phyloP scores from a whole-genome alignment of 139 green algal genomes.

The Pleodorina starrii region DNA sequence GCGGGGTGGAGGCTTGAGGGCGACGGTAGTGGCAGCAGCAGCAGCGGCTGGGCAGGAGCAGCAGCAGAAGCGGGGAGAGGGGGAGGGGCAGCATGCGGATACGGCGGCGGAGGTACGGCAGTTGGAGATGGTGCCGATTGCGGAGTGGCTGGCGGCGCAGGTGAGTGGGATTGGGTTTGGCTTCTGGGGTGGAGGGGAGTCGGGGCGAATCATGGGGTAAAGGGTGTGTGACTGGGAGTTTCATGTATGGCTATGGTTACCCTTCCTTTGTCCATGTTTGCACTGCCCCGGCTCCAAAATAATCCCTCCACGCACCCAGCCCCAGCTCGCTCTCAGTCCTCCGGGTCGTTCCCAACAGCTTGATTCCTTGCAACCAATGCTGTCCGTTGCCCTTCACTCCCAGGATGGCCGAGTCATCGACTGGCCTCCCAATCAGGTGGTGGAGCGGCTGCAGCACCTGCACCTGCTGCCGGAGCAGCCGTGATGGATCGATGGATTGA shows the following conservation, averaged over 20 bases:
- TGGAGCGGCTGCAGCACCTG: background rate
- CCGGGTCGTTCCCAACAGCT: background rate
- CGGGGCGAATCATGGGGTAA: background rate
- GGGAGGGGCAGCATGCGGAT: background rate
- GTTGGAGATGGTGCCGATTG: conserved; percentile 10
- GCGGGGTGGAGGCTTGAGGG: background rate
- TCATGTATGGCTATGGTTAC: background rate
- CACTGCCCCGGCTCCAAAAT: background rate
- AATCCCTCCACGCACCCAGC: background rate
- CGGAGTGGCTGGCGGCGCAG: background rate
- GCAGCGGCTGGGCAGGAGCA: background rate
- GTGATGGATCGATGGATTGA: background rate
- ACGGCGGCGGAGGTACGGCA: background rate
- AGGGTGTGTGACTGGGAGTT: background rate
- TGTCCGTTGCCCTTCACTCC: background rate
- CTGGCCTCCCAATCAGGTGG: background rate
- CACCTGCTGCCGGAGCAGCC: background rate
- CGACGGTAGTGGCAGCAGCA: background rate
- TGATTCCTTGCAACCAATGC: too few species aligned
- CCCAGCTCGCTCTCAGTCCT: background rate
- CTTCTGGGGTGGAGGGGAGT: background rate
- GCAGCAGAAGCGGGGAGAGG: background rate
- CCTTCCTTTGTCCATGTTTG: background rate
- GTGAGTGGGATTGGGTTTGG: background rate
- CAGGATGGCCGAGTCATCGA: background rate